Evolutionary conservation across 2,329 filamentous ascomycete species (phyloP).

Genomic region (Beauveria rudraprayagi): DNA sequence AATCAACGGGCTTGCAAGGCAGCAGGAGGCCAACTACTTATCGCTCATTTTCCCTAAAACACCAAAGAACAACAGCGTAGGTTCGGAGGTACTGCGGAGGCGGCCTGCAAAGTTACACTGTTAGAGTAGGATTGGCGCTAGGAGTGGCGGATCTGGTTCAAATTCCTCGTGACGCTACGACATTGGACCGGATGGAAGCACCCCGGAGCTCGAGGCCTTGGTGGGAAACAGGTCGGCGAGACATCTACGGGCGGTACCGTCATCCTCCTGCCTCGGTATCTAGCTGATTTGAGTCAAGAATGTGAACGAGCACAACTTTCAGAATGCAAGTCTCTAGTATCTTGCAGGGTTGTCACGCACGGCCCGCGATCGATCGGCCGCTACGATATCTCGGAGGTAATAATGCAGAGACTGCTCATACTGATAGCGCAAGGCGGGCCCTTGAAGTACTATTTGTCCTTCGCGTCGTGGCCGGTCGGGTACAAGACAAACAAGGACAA

Average conservation of each 20-base stretch:
- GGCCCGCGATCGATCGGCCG: neutral
- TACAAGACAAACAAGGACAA: neutral
- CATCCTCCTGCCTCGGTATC: neutral
- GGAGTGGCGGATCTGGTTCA: conserved; percentile 10
- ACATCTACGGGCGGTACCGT: neutral
- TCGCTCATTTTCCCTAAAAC: neutral
- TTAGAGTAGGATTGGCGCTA: neutral
- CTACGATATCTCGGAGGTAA: neutral
- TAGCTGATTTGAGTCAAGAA: neutral
- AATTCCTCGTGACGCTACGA: conserved; percentile 7
- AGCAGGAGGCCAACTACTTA: neutral
- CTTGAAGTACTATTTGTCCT: neutral
- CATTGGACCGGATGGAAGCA: neutral
- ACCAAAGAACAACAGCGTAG: neutral
- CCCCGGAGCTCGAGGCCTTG: conserved; percentile 6
- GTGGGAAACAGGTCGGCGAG: neutral
- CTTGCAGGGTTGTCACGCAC: neutral
- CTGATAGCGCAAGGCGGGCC: neutral
- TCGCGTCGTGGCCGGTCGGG: neutral
- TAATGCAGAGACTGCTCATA: neutral
- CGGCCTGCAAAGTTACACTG: neutral
- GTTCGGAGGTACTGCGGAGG: conserved; percentile 8
- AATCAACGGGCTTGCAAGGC: neutral
- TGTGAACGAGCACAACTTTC: neutral
- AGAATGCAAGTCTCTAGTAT: neutral